A percentile compares a stretch with the other conserved stretches of the same genome.
Evolutionary conservation across 345 rosid species (phyloP).

Genomic region (Syzygium aromaticum): DNA sequence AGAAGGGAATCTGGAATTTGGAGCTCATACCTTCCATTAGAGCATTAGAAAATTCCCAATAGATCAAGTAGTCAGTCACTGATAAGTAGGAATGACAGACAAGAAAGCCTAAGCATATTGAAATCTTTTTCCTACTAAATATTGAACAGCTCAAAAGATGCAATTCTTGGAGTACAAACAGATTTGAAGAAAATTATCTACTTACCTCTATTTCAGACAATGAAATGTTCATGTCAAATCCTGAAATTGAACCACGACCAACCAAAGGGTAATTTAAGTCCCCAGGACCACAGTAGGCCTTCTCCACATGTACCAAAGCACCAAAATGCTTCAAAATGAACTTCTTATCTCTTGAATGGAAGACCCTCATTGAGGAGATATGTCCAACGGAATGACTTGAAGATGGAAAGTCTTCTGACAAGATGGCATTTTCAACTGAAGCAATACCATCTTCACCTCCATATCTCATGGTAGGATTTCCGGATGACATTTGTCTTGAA

Average conservation of each 20-base stretch:
- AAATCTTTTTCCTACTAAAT: neutral
- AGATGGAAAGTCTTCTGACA: slow-evolving; percentile 18
- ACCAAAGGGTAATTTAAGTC: slow-evolving; percentile 41
- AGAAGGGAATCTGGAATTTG: neutral
- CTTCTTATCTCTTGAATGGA: slow-evolving; percentile 28
- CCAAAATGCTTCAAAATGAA: slow-evolving; percentile 57
- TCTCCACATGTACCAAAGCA: slow-evolving; percentile 44
- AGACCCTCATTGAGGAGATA: slow-evolving; percentile 14
- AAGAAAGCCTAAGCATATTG: neutral
- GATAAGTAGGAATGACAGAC: neutral
- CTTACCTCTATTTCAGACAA: slow-evolving; percentile 69
- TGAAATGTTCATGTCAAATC: slow-evolving; percentile 59
- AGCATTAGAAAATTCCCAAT: neutral
- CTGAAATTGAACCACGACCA: slow-evolving; percentile 65
- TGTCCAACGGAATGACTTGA: slow-evolving; percentile 9
- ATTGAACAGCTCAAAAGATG: neutral
- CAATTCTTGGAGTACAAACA: neutral
- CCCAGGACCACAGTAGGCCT: slow-evolving; percentile 19
- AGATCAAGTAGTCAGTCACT: neutral
- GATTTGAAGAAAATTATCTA: slow-evolving; percentile 3
- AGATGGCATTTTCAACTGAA: slow-evolving; percentile 28
- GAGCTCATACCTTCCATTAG: neutral
- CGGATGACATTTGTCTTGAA: slow-evolving; percentile 23
- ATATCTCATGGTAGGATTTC: slow-evolving; percentile 23
- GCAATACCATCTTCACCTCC: slow-evolving; percentile 23